A percentile compares a stretch with the other conserved stretches of the same genome.
These are phyloP conservation scores for Lipomyces kockii DNA, from an alignment of 805 yeast species.

Conservation along the genomic window DNA sequence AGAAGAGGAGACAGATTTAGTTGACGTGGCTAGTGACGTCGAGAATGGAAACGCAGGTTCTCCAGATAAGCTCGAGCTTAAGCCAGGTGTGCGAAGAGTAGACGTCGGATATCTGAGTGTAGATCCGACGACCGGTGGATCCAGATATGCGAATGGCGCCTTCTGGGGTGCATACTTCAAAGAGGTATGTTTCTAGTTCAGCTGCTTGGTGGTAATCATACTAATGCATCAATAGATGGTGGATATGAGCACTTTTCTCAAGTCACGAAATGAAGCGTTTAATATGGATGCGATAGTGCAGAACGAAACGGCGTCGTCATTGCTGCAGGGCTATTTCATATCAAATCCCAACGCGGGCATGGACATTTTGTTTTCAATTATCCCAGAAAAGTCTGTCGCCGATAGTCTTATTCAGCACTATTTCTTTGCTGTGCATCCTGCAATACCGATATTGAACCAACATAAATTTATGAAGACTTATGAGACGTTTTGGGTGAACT, in stretches of 20 bases:
- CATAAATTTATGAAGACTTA: slow-evolving; percentile 1
- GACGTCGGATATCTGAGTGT: slow-evolving; percentile 27
- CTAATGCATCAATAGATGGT: slow-evolving; percentile 9
- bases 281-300: slow-evolving; percentile 21
- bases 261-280: slow-evolving; percentile 14
- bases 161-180: slow-evolving; percentile 34
- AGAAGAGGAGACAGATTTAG: not conserved
- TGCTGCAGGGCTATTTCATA: slow-evolving; percentile 11
- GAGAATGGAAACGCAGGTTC: not conserved
- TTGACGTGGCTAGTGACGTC: not conserved
- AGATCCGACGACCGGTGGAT: slow-evolving; percentile 21
- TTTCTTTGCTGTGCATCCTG: slow-evolving; percentile 28
- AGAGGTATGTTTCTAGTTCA: slow-evolving; percentile 21
- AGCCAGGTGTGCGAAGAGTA: slow-evolving; percentile 6
- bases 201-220: not conserved
- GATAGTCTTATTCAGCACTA: slow-evolving; percentile 22
- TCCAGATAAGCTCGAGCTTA: not conserved
- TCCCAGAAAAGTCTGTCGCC: slow-evolving; percentile 20
- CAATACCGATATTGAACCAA: slow-evolving; percentile 21
- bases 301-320: slow-evolving; percentile 16
- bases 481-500: slow-evolving; percentile 20
- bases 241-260: slow-evolving; percentile 24
- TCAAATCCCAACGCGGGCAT: slow-evolving; percentile 15
- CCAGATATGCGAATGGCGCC: slow-evolving; percentile 30
- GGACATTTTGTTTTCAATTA: slow-evolving; percentile 7